A percentile compares a stretch with the other conserved stretches of the same genome.
These are phyloP conservation scores for Mycena galopus DNA, from an alignment of 768 basidiomycete genomes.

Conservation along the genomic window DNA sequence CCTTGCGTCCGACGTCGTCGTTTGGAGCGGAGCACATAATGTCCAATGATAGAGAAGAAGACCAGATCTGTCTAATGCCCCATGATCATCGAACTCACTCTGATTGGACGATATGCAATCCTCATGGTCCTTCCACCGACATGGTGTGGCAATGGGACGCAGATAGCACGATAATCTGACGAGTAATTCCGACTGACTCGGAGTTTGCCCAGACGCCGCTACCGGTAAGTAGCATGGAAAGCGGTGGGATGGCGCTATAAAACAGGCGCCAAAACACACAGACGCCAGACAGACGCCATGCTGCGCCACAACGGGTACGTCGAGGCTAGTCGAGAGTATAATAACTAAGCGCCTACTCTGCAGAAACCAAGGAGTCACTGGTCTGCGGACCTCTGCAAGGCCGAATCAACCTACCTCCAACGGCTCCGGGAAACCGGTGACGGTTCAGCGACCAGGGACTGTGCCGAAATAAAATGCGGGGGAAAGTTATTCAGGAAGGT, in stretches of 20 bases:
- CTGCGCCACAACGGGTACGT: slow-evolving; percentile 18
- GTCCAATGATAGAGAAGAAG: slow-evolving; percentile 9
- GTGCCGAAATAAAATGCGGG: slow-evolving; percentile 9
- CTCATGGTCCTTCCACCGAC: slow-evolving; percentile 10
- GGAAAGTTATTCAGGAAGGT: slow-evolving; percentile 15
- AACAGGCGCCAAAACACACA: slow-evolving; percentile 15
- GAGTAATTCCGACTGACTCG: slow-evolving; percentile 16
- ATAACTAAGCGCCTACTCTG: slow-evolving; percentile 12
- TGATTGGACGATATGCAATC: slow-evolving; percentile 23
- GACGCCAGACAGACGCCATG: slow-evolving; percentile 1
- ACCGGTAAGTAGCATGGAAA: slow-evolving; percentile 8
- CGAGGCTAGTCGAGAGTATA: slow-evolving; percentile 15
- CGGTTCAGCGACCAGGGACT: slow-evolving; percentile 15
- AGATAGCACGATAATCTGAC: slow-evolving; percentile 15
- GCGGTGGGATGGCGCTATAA: slow-evolving; percentile 12
- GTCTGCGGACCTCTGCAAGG: slow-evolving; percentile 12
- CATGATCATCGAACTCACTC: slow-evolving; percentile 15
- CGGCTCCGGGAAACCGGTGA: slow-evolving; percentile 7
- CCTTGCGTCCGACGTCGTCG: background rate
- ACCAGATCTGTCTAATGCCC: slow-evolving; percentile 2
- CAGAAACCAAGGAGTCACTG: slow-evolving; percentile 22
- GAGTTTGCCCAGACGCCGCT: slow-evolving; percentile 15
- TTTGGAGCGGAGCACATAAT: slow-evolving; percentile 15
- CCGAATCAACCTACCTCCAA: background rate
- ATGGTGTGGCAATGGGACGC: slow-evolving; percentile 11